phyloP scores from a whole-genome alignment of 2,329 filamentous ascomycete species.

The Periconia macrospinosa region DNA sequence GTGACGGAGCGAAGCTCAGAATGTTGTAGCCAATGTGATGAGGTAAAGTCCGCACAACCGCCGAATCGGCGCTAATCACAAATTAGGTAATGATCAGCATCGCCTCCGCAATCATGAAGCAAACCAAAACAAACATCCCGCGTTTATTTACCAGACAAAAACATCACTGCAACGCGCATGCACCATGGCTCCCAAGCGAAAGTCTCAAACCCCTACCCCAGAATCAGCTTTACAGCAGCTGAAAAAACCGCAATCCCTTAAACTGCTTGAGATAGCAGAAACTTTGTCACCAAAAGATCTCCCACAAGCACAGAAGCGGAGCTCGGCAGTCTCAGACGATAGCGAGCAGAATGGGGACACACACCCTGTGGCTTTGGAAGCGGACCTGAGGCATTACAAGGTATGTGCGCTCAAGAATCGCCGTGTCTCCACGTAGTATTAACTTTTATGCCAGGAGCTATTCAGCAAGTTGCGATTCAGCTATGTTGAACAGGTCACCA shows the following conservation, averaged over 20 bases:
- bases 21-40: not conserved
- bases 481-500: conserved; percentile 97
- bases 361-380: conserved; percentile 69
- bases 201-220: conserved; percentile 23
- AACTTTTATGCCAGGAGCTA: conserved; percentile 63
- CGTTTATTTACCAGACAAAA: conserved; percentile 2
- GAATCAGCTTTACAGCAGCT: conserved; percentile 54
- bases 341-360: conserved; percentile 68
- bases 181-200: conserved; percentile 30
- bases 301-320: conserved; percentile 45
- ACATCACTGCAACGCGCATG: conserved; percentile 1
- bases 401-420: conserved; percentile 34
- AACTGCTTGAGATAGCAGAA: conserved; percentile 76
- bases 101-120: conserved; percentile 1
- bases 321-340: conserved; percentile 68
- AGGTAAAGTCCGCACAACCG: not conserved
- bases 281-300: conserved; percentile 63
- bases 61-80: conserved; percentile 1
- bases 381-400: conserved; percentile 86
- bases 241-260: conserved; percentile 62
- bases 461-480: conserved; percentile 96
- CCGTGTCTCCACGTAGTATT: not conserved
- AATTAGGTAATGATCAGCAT: conserved; percentile 1
- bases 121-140: conserved; percentile 35
- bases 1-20: no score